Conservation (phyloP, 768 basidiomycete genomes). For the Ramaria sp. region DNA sequence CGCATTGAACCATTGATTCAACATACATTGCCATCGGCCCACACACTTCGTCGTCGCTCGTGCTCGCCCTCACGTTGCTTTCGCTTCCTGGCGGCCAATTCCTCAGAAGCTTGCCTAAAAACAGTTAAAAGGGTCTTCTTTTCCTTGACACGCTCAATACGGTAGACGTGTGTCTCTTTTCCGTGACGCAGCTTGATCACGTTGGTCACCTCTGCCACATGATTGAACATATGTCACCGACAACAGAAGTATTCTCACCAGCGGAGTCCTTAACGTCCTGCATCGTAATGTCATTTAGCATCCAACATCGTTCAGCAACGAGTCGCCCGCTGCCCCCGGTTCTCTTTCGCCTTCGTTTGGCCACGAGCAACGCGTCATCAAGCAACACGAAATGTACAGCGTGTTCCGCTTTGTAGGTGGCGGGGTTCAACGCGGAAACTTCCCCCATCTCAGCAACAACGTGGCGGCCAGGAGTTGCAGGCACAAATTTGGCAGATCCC, state of each 20-base stretch:
- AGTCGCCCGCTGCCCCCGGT: conserved; percentile 55
- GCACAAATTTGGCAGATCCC: conserved; percentile 91
- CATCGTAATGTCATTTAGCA: conserved; percentile 86
- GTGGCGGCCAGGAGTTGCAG: conserved; percentile 84
- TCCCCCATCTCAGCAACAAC: conserved; percentile 79
- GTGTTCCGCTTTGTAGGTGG: conserved; percentile 88
- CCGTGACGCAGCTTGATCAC: conserved; percentile 88
- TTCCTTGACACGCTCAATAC: conserved; percentile 69
- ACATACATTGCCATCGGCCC: conserved; percentile 24
- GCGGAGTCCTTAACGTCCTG: conserved; percentile 93
- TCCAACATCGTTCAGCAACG: conserved; percentile 91
- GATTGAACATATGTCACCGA: background rate
- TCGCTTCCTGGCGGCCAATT: conserved; percentile 74
- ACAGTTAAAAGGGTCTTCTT: conserved; percentile 80
- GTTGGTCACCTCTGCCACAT: conserved; percentile 57
- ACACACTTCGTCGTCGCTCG: conserved; percentile 61
- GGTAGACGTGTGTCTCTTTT: conserved; percentile 91
- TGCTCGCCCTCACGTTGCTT: conserved; percentile 93
- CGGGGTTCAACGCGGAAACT: conserved; percentile 78
- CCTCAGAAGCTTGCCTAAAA: conserved; percentile 89
- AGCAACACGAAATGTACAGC: conserved; percentile 84
- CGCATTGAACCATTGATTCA: background rate
- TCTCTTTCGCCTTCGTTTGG: conserved; percentile 56
- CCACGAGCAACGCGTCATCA: conserved; percentile 86
- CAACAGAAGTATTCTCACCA: conserved; percentile 36